Base-by-base conservation (phyloP, 1,284 basidiomycete genomes). In the Moniliophthora roreri region DNA sequence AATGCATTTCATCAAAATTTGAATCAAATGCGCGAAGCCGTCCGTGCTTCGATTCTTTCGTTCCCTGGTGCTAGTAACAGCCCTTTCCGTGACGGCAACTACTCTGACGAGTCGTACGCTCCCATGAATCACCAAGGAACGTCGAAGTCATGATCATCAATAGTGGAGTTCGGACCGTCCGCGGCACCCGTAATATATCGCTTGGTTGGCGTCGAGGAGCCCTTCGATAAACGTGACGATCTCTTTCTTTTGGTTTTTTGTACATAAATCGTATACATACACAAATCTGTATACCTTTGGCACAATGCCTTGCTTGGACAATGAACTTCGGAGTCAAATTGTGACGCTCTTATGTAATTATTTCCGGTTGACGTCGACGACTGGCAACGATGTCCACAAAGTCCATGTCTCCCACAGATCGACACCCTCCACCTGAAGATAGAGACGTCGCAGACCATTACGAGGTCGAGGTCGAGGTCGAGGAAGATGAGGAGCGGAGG, bases 1-100 rank as follows among this genome's bases (percentile, higher is more conserved):
- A 87, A 85, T 60, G 80, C 85, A 8, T 85, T 89, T 76, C 86
- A 88, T 56, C 84, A 88, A 72, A 88, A 88, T 66, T 80, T 91
- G 53, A 66, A 85, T 63, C 82, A 87, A 63, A 87, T 90, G 87
- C 80, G 84, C 53, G 85, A 88, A 62, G 82, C 81, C 3, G 85
- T 85, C 13, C 80, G 81, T 50, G 74, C 79, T 54, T 87, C 85
- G 16, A 76, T 87, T 55, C 73, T 85, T 59, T 80, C 82, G 6
- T 64, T 82, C 45, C 74, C 75, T 39, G 71, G 69, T 42, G 73
- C 73, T 46, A 73, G 66, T 54, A 77, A 64, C 54, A 74, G 76
- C 61, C 70, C 73, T 24, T 72, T 77, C 20, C 79, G 73, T 58
- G 73, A 73, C 62, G 73, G 75, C 37, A 77, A 77, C 49, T 63